Base-by-base conservation (phyloP, 108 stramenopile species). In the Skeletonema grethae region DNA sequence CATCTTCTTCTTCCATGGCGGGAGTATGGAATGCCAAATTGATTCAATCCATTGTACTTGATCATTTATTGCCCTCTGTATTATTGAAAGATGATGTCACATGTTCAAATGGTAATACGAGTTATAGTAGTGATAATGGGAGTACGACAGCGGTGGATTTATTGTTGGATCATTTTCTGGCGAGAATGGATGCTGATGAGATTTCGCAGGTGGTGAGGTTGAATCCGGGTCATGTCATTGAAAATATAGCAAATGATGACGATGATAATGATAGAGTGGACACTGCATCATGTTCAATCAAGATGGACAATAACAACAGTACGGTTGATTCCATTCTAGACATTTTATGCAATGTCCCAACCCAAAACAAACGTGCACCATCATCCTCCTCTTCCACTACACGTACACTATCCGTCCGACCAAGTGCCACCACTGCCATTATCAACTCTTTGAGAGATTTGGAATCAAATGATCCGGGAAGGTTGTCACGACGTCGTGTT, bases 301-400 rank as follows among this genome's bases (percentile, higher is more conserved):
- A 7, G 1, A 53, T 53, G 2, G 13, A 13, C 7, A 56, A 2
- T 8, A 56, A 8, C 12, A 31, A 0, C 68, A n/a, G n/a, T n/a
- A 55, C 61, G 15, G 69, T 79, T 4, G 78, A 79, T 35, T 20
- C 28, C 58, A 69, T 70, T 36, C 50, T 79, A n/a, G 78, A 79
- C 25, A 41, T 57, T 41, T 35, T 79, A 32, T 74, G 78, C 57
- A 16, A 46, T 24, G 32, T 55, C 10, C 18, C 41, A 11, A n/a
- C 65, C 46, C 61, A 24, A 15, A 55, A 24, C 34, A 36, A 24
- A n/a, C 13, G 0, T 48, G 22, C 36, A 32, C 38, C 53, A 55
- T 15, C n/a, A 29, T 13, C 18, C 30, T 10, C 63, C 24, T 13
- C 18, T 16, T 10, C 63, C 24, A 16, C 31, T 13, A 39, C n/a